Evolutionary conservation across 2,329 filamentous ascomycete genomes (phyloP), one percentile per base, ranked within the genome.

Genomic region (Trichoderma arundinaceum): DNA sequence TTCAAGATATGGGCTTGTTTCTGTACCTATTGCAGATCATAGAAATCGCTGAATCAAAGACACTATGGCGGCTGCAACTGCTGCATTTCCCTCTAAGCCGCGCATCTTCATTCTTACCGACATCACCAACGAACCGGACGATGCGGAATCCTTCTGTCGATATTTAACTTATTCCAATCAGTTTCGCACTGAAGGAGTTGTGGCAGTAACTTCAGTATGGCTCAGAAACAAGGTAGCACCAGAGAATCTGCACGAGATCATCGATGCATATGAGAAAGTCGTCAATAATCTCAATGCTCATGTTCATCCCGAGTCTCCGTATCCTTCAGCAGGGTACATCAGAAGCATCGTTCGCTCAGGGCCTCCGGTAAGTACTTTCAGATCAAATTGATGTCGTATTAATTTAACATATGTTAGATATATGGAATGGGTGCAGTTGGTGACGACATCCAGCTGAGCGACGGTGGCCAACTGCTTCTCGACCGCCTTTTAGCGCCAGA

Each of bases 151-250:
- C 19, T 54, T 41, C 35, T 54, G 35, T 28, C 52, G 52, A 39
- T 54, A 54, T 7, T n/a, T 39, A 13, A 39, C 52, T 0, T 54
- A 15, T 4, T 10, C 52, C 19, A 54, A 41, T 9, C 35, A 54
- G 35, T 33, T 54, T 10, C 7, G 28, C 15, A 33, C 22, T 19
- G 8, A 44, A 44, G 15, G 22, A 1, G 13, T 43, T 22, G 22
- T 52, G 48, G 48, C 48, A 6, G 48, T 52, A 6, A 52, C 48
- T 52, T 52, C 48, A 52, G 48, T 52, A 52, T 52, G 48, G 48
- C 48, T 52, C 3, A 35, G 48, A 13, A 52, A 12, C 48, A 52
- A 52, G n/a, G 48, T 52, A 7, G 48, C 48, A 7, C 48, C 48
- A 17, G 22, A 52, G 28, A 52, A 33, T 12, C 15, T 52, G 28